A percentile compares a stretch with the other conserved stretches of the same genome.
Conservation (phyloP, 495 filamentous ascomycete species). For the Podospora appendiculata region DNA sequence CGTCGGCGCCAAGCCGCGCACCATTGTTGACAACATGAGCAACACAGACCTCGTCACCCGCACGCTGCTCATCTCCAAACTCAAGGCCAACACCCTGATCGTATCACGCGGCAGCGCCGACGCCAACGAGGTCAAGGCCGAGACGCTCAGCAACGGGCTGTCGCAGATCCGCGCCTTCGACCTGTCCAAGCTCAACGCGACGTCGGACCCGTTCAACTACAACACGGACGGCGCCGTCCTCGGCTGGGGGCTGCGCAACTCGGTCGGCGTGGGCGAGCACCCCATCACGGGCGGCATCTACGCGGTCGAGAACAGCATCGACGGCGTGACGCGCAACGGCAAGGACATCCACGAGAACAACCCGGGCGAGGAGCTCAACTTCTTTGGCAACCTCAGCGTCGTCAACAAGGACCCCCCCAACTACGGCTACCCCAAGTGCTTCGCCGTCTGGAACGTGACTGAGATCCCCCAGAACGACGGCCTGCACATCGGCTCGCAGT, state of each 20-base stretch:
- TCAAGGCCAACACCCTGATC: constrained; percentile 34
- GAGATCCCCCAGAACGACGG: constrained; percentile 42
- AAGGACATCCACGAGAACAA: constrained; percentile 56
- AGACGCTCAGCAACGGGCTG: constrained; percentile 39
- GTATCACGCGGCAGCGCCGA: constrained; percentile 50
- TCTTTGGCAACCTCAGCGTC: constrained; percentile 49
- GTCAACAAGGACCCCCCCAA: constrained; percentile 33
- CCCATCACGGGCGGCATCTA: constrained; percentile 51
- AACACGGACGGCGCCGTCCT: constrained; percentile 41
- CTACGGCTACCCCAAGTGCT: constrained; percentile 58
- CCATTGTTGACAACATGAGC: constrained; percentile 49
- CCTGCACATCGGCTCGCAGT: constrained; percentile 43
- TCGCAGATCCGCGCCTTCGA: constrained; percentile 56
- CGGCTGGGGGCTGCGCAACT: constrained; percentile 65
- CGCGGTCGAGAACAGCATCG: constrained; percentile 61
- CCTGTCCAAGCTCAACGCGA: constrained; percentile 30
- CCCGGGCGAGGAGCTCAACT: constrained; percentile 65
- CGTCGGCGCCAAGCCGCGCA: constrained; percentile 31
- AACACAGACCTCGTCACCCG: constrained; percentile 52
- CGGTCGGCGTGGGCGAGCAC: constrained; percentile 55
- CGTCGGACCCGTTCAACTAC: constrained; percentile 32
- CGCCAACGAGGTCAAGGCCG: constrained; percentile 41
- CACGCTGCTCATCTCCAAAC: constrained; percentile 45
- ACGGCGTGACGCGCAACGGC: constrained; percentile 45
- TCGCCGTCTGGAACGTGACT: constrained; percentile 49